phyloP scores from a whole-genome alignment of 2,329 filamentous ascomycete species.

The Emmonsiellopsis sp. region DNA sequence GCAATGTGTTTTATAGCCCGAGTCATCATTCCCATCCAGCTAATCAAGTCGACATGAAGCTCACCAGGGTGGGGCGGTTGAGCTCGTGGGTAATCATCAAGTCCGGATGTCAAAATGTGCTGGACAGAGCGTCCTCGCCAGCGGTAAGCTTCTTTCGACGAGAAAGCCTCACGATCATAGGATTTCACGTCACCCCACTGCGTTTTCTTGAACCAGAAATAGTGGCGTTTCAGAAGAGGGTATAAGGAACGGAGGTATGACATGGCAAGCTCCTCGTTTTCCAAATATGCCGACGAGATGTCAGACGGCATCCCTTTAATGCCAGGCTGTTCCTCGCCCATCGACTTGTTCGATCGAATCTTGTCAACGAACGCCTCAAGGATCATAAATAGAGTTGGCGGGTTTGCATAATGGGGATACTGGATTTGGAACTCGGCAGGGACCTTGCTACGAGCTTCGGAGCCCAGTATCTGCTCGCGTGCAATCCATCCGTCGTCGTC shows the following conservation, averaged over 20 bases:
- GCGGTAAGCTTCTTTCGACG: slow-evolving; percentile 82
- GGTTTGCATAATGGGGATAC: slow-evolving; percentile 96
- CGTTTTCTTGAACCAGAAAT: slow-evolving; percentile 89
- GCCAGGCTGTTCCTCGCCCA: slow-evolving; percentile 14
- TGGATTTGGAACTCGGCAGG: slow-evolving; percentile 87
- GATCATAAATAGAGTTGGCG: slow-evolving; percentile 86
- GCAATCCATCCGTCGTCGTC: slow-evolving; percentile 97
- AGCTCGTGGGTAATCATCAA: slow-evolving; percentile 92
- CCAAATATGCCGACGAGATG: slow-evolving; percentile 56
- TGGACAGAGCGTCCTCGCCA: slow-evolving; percentile 84
- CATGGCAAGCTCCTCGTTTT: slow-evolving; percentile 58
- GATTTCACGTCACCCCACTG: slow-evolving; percentile 83
- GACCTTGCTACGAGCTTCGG: slow-evolving; percentile 89
- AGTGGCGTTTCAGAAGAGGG: slow-evolving; percentile 79
- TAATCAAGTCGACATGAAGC: slow-evolving; percentile 87
- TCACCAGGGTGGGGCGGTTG: slow-evolving; percentile 93
- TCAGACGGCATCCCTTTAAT: slow-evolving; percentile 28
- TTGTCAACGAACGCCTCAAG: slow-evolving; percentile 77
- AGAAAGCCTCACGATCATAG: slow-evolving; percentile 84
- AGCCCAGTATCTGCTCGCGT: slow-evolving; percentile 86
- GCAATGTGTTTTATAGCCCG: slow-evolving; percentile 76
- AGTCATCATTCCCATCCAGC: slow-evolving; percentile 97
- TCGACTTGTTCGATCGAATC: slow-evolving; percentile 44
- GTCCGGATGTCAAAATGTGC: slow-evolving; percentile 83
- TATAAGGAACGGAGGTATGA: slow-evolving; percentile 70